A percentile compares a stretch with the other conserved stretches of the same genome.
Evolutionary conservation across 2,329 filamentous ascomycete species (phyloP).

Genomic region (Cytospora schulzeri): DNA sequence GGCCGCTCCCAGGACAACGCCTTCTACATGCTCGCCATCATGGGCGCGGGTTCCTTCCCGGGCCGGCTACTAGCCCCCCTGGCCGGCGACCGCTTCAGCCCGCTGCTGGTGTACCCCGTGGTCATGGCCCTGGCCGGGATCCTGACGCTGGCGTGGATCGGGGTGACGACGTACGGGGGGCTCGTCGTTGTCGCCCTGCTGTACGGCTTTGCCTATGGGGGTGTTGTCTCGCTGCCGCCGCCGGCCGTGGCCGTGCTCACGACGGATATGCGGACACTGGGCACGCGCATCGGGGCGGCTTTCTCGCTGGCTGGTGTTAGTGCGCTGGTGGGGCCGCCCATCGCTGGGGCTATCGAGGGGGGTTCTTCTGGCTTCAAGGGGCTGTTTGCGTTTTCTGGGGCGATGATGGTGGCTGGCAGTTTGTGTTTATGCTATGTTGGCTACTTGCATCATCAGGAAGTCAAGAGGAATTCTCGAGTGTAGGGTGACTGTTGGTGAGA

Average conservation of each 20-base stretch:
- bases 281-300: constrained; percentile 45
- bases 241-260: constrained; percentile 44
- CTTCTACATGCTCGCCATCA: constrained; percentile 45
- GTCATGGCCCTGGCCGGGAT: constrained; percentile 38
- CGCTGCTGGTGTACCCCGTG: constrained; percentile 39
- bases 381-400: constrained; percentile 14
- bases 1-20: constrained; percentile 37
- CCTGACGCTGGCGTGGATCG: constrained; percentile 41
- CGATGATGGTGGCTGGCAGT: constrained; percentile 10
- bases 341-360: constrained; percentile 33
- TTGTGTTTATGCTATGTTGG: neutral
- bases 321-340: constrained; percentile 38
- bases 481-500: neutral
- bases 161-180: constrained; percentile 36
- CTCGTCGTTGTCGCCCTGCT: constrained; percentile 41
- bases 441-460: neutral
- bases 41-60: constrained; percentile 44
- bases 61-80: constrained; percentile 43
- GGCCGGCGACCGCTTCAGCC: constrained; percentile 41
- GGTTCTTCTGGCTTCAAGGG: neutral
- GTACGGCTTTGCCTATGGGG: constrained; percentile 46
- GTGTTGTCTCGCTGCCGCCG: constrained; percentile 45
- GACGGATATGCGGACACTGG: constrained; percentile 43
- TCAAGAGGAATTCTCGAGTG: neutral
- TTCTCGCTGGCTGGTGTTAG: constrained; percentile 39